Conservation (phyloP, 2,329 filamentous ascomycete genomes). For the Stachybotrys echinatus region DNA sequence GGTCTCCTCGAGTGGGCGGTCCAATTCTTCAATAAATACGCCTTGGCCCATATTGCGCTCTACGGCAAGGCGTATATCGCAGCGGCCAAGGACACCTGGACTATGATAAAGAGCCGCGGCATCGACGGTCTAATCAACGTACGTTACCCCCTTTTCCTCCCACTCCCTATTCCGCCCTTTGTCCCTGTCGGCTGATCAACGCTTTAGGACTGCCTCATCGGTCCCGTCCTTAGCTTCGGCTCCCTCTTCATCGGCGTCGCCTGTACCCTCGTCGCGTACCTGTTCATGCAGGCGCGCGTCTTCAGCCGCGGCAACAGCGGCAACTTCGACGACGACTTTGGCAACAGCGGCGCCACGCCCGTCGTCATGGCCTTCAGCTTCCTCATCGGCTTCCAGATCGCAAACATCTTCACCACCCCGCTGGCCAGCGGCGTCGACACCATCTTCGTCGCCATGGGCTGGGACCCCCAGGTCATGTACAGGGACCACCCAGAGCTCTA, state of each 20-base stretch:
- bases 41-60: conserved; percentile 86
- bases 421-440: conserved; percentile 86
- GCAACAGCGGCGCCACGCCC: conserved; percentile 69
- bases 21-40: conserved; percentile 85
- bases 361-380: conserved; percentile 82
- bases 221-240: conserved; percentile 69
- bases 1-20: conserved; percentile 78
- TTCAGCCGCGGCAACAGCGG: neutral
- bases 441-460: conserved; percentile 75
- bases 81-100: conserved; percentile 86
- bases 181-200: conserved; percentile 8
- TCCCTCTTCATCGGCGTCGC: conserved; percentile 79
- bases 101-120: conserved; percentile 85
- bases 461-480: conserved; percentile 69
- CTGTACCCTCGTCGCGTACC: conserved; percentile 74
- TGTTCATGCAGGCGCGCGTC: conserved; percentile 75
- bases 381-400: conserved; percentile 84
- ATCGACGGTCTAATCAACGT: conserved; percentile 82
- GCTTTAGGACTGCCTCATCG: conserved; percentile 66
- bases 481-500: conserved; percentile 79
- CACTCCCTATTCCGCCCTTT: too few species aligned
- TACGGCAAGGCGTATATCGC: conserved; percentile 86
- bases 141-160: conserved; percentile 7
- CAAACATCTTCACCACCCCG: conserved; percentile 84
- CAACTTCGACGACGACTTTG: conserved; percentile 51